phyloP scores from a whole-genome alignment of 768 basidiomycete species.

The Tulasnella sp. region DNA sequence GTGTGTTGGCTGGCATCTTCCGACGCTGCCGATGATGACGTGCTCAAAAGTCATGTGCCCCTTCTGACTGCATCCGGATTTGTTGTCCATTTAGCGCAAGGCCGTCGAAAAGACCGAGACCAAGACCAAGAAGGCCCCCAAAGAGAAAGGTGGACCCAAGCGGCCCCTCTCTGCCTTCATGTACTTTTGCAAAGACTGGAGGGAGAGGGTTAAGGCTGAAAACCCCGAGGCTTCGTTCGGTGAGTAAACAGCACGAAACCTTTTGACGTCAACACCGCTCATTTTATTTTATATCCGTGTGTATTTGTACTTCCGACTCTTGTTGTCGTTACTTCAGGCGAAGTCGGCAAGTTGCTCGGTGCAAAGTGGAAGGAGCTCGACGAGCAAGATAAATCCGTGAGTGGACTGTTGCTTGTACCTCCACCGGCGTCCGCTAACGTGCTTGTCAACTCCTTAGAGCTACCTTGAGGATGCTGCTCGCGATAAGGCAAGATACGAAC shows the following conservation, averaged over 20 bases:
- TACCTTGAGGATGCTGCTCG: conserved; percentile 76
- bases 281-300: neutral
- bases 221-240: conserved; percentile 93
- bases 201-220: conserved; percentile 88
- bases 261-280: neutral
- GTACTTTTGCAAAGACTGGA: conserved; percentile 97
- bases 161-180: conserved; percentile 93
- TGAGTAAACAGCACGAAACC: conserved; percentile 28
- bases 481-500: conserved; percentile 55
- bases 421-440: conserved; percentile 13
- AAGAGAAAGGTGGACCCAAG: conserved; percentile 79
- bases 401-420: conserved; percentile 16
- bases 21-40: no score
- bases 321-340: conserved; percentile 38
- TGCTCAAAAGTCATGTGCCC: conserved; percentile 9
- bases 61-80: conserved; percentile 2
- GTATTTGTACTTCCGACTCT: neutral
- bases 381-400: conserved; percentile 82
- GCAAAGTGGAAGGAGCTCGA: conserved; percentile 95
- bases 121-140: conserved; percentile 35
- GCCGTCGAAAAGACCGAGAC: conserved; percentile 63
- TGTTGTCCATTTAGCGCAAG: conserved; percentile 41
- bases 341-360: conserved; percentile 89
- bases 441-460: conserved; percentile 40
- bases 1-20: no score